phyloP scores from a whole-genome alignment of 345 rosid species.

The Linum tenue region DNA sequence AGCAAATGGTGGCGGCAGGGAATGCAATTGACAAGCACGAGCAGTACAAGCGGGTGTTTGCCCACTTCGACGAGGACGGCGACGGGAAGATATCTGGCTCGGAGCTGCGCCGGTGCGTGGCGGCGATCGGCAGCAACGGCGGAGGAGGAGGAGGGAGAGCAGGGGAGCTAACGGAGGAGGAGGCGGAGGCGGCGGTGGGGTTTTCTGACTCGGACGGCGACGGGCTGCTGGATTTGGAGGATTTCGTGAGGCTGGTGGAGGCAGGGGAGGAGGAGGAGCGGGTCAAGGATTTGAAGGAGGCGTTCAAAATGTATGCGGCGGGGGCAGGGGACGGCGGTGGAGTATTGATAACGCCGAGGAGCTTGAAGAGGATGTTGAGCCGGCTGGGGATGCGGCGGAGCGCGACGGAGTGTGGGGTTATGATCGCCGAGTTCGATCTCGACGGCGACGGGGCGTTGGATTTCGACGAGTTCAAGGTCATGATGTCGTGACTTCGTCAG shows the following conservation, averaged over 20 bases:
- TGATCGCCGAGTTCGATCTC: slow-evolving; percentile 24
- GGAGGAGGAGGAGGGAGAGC: neutral
- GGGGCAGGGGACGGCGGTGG: slow-evolving; percentile 7
- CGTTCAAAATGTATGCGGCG: slow-evolving; percentile 24
- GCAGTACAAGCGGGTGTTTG: slow-evolving; percentile 17
- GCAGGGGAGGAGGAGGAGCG: slow-evolving; percentile 24
- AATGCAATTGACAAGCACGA: slow-evolving; percentile 1
- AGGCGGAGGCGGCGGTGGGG: slow-evolving; percentile 19
- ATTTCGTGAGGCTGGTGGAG: slow-evolving; percentile 16
- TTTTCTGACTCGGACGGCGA: slow-evolving; percentile 19
- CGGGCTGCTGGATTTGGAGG: slow-evolving; percentile 18
- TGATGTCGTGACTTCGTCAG: neutral
- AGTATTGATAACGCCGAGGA: slow-evolving; percentile 16
- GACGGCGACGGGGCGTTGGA: slow-evolving; percentile 24
- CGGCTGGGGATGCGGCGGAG: slow-evolving; percentile 11
- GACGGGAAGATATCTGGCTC: slow-evolving; percentile 20
- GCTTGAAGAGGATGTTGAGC: slow-evolving; percentile 25
- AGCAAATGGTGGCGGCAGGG: neutral
- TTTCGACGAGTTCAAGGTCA: slow-evolving; percentile 26
- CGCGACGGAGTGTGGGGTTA: slow-evolving; percentile 7
- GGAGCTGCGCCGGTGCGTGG: slow-evolving; percentile 9
- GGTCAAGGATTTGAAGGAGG: slow-evolving; percentile 14
- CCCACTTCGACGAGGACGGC: slow-evolving; percentile 17
- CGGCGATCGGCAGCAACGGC: no score
- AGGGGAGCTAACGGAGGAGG: slow-evolving; percentile 9